Evolutionary conservation across 2,329 filamentous ascomycete genomes (phyloP), one percentile per base, ranked within the genome.

Genomic region (Xylariaceae sp.): DNA sequence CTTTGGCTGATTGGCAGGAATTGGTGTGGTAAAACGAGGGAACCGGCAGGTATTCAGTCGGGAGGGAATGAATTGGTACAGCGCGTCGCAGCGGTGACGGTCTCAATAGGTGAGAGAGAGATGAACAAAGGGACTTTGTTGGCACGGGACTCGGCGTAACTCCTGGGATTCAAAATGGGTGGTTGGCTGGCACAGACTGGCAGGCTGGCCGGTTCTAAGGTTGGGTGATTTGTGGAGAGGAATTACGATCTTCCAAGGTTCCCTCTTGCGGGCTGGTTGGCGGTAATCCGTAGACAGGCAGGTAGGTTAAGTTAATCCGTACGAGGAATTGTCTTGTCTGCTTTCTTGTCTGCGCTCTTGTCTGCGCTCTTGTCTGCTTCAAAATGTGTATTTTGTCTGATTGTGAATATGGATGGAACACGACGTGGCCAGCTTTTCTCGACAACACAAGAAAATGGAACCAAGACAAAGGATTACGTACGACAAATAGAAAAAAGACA

Each of bases 1-100:
- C 55, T 48, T 56, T 61, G 46, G 63, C 59, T 48, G 59, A 57
- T 57, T 53, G 55, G 58, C 57, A 65, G 26, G 47, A 52, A 57
- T 56, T 44, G 42, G 44, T 51, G 29, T 54, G 54, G 46, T 60
- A 52, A 52, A 37, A 37, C 3, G 32, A 37, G 32, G 32, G 32
- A 37, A 37, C 5, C 32, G 32, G 41, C 41, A 44, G 41, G 41
- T 18, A 10, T 44, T 9, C 41, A 37, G 32, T 7, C 32, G 32
- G 32, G 32, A 10, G 9, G 32, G 7, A 14, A 14, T 7, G 32
- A 16, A 16, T 37, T 37, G 6, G 7, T 37, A 14, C 32, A 37
- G 32, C 32, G 32, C 32, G 32, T 37, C 32, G 32, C 32, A 14
- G 32, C 32, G 32, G 32, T 37, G 32, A 37, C 32, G 3, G 32